These are phyloP conservation scores for Gymnopus androsaceus DNA, from an alignment of 1,284 basidiomycete species.

Conservation along the genomic window DNA sequence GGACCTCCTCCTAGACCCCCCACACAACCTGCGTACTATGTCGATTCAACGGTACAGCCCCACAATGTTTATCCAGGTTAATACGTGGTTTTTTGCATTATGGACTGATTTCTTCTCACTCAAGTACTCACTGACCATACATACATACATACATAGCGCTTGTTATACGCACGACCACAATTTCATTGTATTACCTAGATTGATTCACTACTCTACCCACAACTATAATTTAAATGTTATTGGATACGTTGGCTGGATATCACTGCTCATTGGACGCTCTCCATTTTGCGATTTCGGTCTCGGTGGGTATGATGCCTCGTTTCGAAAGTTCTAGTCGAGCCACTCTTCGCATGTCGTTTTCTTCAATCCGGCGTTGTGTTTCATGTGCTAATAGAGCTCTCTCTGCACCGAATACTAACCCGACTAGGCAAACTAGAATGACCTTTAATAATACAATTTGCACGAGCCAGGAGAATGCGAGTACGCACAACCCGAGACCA, in stretches of 20 bases:
- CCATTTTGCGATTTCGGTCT: conserved; percentile 84
- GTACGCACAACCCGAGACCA: conserved; percentile 60
- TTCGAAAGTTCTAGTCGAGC: conserved; percentile 76
- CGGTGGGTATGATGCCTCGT: conserved; percentile 76
- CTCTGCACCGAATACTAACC: conserved; percentile 77
- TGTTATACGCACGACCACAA: neutral
- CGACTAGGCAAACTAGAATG: conserved; percentile 57
- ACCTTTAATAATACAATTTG: neutral
- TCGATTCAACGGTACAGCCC: neutral
- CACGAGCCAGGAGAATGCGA: neutral
- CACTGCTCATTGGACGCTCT: conserved; percentile 44
- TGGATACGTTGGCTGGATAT: neutral
- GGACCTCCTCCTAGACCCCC: conserved; percentile 20
- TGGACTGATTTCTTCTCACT: too few species aligned
- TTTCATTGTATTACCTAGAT: neutral
- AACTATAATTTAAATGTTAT: neutral
- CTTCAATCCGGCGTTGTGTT: conserved; percentile 59
- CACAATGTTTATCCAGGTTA: neutral
- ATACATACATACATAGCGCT: neutral
- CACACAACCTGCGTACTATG: neutral
- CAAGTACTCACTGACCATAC: too few species aligned
- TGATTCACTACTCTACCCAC: neutral
- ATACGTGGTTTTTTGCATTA: neutral
- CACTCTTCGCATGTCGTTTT: conserved; percentile 70
- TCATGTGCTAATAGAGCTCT: conserved; percentile 75